Percentiles rank a stretch among this genome's conserved stretches.
These are phyloP conservation scores for Epichloe amarillans DNA, from an alignment of 2,329 filamentous ascomycete genomes.

Conservation along the genomic window DNA sequence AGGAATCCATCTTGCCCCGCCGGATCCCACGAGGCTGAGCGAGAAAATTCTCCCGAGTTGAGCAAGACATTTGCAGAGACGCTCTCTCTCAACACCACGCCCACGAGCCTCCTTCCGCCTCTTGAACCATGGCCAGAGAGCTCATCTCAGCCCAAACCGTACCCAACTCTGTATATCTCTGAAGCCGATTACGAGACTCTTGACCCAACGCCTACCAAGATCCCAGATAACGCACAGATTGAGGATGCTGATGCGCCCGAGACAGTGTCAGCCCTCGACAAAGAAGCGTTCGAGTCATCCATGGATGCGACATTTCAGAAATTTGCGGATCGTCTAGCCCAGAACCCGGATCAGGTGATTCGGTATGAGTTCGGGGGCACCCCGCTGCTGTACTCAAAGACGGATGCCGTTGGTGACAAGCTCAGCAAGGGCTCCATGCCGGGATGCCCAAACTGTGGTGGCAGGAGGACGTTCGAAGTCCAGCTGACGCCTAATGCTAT, in stretches of 20 bases:
- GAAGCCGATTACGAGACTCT: conserved; percentile 91
- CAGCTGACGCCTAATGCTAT: conserved; percentile 90
- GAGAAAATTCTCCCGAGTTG: conserved; percentile 23
- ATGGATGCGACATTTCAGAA: conserved; percentile 68
- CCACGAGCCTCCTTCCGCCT: conserved; percentile 20
- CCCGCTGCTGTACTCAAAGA: conserved; percentile 69
- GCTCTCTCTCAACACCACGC: conserved; percentile 55
- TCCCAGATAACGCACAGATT: conserved; percentile 33
- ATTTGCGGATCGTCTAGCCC: conserved; percentile 63
- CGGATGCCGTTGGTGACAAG: conserved; percentile 57
- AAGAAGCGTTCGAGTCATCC: conserved; percentile 56
- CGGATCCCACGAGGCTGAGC: conserved; percentile 11
- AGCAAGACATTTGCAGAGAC: conserved; percentile 58
- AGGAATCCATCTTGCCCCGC: conserved; percentile 21
- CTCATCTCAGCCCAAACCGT: conserved; percentile 53
- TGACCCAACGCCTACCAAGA: conserved; percentile 41
- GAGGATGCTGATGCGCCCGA: conserved; percentile 27
- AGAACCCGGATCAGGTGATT: conserved; percentile 74
- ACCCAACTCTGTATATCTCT: conserved; percentile 62
- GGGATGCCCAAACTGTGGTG: conserved; percentile 63
- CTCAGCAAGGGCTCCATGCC: conserved; percentile 50
- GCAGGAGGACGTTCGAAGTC: conserved; percentile 69
- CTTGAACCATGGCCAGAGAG: conserved; percentile 64
- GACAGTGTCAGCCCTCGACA: conserved; percentile 41
- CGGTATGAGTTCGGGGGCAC: conserved; percentile 65